Conservation (phyloP, 441 rosid genomes). For the Breynia disticha region DNA sequence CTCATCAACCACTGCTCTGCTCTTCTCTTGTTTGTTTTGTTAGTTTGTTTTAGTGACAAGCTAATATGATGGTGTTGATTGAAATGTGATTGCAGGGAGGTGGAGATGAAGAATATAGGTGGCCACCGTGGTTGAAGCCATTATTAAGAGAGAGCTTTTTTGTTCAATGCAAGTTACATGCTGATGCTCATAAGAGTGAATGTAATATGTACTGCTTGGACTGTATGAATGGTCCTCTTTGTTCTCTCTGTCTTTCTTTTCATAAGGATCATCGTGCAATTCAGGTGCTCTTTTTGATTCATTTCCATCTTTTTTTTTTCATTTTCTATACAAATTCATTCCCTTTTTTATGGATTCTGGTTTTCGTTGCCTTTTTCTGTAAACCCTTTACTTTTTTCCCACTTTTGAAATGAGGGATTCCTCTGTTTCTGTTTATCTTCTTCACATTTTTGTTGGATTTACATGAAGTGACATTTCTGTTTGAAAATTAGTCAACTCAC, state of each 20-base stretch:
- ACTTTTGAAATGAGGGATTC: neutral
- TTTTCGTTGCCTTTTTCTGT: neutral
- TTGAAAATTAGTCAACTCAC: too few species aligned
- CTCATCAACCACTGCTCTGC: too few species aligned
- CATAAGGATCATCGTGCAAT: conserved; percentile 78
- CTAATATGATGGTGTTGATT: too few species aligned
- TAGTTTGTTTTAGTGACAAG: too few species aligned
- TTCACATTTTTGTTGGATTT: neutral
- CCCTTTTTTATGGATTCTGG: neutral
- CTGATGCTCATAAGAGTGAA: conserved; percentile 87
- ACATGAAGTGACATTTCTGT: neutral
- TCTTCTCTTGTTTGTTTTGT: neutral
- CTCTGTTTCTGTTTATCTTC: neutral
- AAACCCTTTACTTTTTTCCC: too few species aligned
- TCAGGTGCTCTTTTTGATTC: too few species aligned
- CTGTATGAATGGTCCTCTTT: conserved; percentile 71
- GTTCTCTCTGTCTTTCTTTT: conserved; percentile 64
- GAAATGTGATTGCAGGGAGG: too few species aligned
- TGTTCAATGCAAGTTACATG: conserved; percentile 75
- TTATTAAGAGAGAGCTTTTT: conserved; percentile 67
- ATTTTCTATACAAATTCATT: too few species aligned
- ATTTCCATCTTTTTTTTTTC: too few species aligned
- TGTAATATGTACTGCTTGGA: conserved; percentile 92
- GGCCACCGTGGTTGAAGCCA: conserved; percentile 88
- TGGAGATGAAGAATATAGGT: conserved; percentile 60